phyloP scores from a whole-genome alignment of 1,284 basidiomycete species.

The Golubevia sp. region DNA sequence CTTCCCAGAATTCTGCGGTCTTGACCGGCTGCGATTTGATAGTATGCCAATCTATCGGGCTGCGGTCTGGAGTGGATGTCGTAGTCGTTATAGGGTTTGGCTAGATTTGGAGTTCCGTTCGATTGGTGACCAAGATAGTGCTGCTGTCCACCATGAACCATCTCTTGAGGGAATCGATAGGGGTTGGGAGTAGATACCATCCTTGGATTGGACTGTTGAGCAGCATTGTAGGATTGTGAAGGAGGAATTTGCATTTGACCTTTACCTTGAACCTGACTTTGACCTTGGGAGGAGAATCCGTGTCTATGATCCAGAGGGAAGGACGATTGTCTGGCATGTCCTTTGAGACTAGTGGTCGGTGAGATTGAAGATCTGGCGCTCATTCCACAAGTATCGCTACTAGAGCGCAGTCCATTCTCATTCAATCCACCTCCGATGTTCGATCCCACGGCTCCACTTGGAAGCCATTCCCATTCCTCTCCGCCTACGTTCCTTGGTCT shows the following conservation, averaged over 20 bases:
- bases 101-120: not conserved
- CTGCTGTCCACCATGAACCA: conserved; percentile 8
- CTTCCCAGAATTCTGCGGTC: not conserved
- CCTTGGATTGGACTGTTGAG: not conserved
- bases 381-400: too few relatives aligned
- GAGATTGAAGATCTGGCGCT: not conserved
- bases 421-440: not conserved
- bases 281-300: too few relatives aligned
- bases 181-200: conserved; percentile 35
- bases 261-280: not conserved
- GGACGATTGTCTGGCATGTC: not conserved
- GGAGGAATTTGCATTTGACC: too few relatives aligned
- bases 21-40: not conserved
- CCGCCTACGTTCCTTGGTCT: not conserved
- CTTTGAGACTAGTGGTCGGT: not conserved
- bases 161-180: conserved; percentile 18
- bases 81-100: not conserved
- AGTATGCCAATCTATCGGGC: not conserved
- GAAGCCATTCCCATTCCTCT: not conserved
- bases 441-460: not conserved
- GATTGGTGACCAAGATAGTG: too few relatives aligned
- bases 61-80: not conserved
- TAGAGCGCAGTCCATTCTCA: not conserved
- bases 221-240: too few relatives aligned
- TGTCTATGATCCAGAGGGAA: too few relatives aligned